Evolutionary conservation across 2,329 filamentous ascomycete species (phyloP).

Genomic region (Dactylellina cionopaga): DNA sequence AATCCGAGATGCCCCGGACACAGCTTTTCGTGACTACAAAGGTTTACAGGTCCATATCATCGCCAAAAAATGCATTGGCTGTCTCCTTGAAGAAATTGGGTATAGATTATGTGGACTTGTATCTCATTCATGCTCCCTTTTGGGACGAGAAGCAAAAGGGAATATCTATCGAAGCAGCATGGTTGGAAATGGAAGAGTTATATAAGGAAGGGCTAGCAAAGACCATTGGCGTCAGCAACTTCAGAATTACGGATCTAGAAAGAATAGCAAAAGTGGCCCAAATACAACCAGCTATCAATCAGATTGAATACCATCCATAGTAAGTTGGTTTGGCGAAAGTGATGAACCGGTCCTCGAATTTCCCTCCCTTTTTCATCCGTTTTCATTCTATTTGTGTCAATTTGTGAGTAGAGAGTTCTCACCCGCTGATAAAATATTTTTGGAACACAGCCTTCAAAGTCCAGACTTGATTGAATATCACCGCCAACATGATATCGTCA

Average conservation of each 20-base stretch:
- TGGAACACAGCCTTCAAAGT: constrained; percentile 39
- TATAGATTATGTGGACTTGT: constrained; percentile 77
- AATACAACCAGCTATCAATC: constrained; percentile 75
- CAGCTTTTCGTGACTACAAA: constrained; percentile 76
- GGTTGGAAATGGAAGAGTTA: constrained; percentile 73
- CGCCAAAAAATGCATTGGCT: constrained; percentile 66
- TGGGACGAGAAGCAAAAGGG: constrained; percentile 58
- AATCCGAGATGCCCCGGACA: constrained; percentile 71
- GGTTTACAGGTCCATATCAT: constrained; percentile 58
- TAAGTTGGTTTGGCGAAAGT: constrained; percentile 5
- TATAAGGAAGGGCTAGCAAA: constrained; percentile 70
- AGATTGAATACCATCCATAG: constrained; percentile 84
- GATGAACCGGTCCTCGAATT: too few species aligned
- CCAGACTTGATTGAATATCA: constrained; percentile 45
- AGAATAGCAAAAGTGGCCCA: constrained; percentile 69
- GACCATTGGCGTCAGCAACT: constrained; percentile 83
- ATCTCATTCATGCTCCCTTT: constrained; percentile 67
- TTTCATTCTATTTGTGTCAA: neutral
- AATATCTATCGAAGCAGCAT: constrained; percentile 65
- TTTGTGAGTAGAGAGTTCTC: neutral
- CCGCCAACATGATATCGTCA: constrained; percentile 50
- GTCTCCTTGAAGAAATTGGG: constrained; percentile 73
- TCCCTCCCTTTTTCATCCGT: neutral
- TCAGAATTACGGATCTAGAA: constrained; percentile 68
- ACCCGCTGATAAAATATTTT: neutral